phyloP scores from a whole-genome alignment of 1,284 basidiomycete species.

The Inonotus obliquus region DNA sequence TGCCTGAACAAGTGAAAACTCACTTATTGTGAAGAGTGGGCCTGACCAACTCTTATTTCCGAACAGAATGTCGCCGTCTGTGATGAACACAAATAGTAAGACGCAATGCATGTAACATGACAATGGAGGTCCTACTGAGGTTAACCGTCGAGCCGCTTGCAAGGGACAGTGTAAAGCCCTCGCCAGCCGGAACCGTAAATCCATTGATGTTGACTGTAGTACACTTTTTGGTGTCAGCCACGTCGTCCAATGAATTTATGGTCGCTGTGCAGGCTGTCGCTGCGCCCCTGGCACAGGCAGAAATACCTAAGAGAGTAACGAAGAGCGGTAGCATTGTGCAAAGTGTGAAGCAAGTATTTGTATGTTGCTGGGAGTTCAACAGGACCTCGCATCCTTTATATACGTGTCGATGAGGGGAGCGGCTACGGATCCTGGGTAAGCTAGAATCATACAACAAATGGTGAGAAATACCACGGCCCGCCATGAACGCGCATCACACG shows the following conservation, averaged over 20 bases:
- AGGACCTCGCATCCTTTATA: background rate
- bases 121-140: conserved; percentile 32
- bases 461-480: background rate
- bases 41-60: conserved; percentile 31
- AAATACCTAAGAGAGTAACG: background rate
- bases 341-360: background rate
- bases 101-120: background rate
- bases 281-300: conserved; percentile 2
- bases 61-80: conserved; percentile 31
- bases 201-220: conserved; percentile 44
- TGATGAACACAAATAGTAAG: background rate
- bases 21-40: conserved; percentile 30
- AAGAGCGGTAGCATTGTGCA: conserved; percentile 10
- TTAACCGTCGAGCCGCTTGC: conserved; percentile 28
- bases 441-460: background rate
- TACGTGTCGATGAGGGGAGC: background rate
- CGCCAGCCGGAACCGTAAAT: conserved; percentile 36
- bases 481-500: background rate
- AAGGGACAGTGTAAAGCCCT: conserved; percentile 29
- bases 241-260: conserved; percentile 39
- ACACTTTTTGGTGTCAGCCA: conserved; percentile 38
- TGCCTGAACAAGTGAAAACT: background rate
- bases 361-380: background rate
- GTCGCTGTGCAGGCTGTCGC: conserved; percentile 34
- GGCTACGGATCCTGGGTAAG: background rate